These are phyloP conservation scores for Scytalidium lignicola DNA, from an alignment of 2,329 filamentous ascomycete genomes.

Conservation along the genomic window DNA sequence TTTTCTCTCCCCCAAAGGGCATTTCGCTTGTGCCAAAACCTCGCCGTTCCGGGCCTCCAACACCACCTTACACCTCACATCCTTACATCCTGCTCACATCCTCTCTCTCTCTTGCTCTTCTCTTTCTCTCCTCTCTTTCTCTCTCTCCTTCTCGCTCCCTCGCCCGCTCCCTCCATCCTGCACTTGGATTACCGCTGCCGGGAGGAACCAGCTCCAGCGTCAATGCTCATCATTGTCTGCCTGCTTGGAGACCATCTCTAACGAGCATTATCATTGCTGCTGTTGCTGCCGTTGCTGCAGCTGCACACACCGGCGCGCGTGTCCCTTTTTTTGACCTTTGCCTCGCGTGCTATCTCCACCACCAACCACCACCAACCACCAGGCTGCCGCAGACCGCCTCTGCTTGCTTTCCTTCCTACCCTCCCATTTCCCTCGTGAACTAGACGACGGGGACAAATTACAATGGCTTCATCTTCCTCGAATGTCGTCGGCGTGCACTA, in stretches of 20 bases:
- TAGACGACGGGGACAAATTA: not conserved
- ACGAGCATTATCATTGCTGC: not conserved
- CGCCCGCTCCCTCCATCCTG: not conserved
- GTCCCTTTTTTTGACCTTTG: not conserved
- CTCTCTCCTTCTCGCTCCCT: not conserved
- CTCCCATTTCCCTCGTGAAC: constrained; percentile 7
- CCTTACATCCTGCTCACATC: too few relatives aligned
- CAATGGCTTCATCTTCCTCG: constrained; percentile 44
- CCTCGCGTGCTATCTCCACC: not conserved
- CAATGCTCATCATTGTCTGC: not conserved
- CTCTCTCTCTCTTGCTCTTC: not conserved
- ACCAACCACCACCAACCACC: too few relatives aligned
- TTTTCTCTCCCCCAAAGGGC: too few relatives aligned
- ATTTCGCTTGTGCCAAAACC: too few relatives aligned
- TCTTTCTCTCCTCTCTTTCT: not conserved
- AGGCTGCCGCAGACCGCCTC: constrained; percentile 1
- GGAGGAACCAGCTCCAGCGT: not conserved
- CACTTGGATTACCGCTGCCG: not conserved
- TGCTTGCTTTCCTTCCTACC: not conserved
- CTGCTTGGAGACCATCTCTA: not conserved
- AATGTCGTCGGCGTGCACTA: constrained; percentile 99
- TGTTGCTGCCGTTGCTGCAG: not conserved
- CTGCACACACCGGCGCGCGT: not conserved
- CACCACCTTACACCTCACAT: too few relatives aligned
- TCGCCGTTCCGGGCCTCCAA: too few relatives aligned